Percentiles rank a stretch among this genome's conserved stretches.
phyloP scores from a whole-genome alignment of 768 basidiomycete species.

The Russula ochroleuca region DNA sequence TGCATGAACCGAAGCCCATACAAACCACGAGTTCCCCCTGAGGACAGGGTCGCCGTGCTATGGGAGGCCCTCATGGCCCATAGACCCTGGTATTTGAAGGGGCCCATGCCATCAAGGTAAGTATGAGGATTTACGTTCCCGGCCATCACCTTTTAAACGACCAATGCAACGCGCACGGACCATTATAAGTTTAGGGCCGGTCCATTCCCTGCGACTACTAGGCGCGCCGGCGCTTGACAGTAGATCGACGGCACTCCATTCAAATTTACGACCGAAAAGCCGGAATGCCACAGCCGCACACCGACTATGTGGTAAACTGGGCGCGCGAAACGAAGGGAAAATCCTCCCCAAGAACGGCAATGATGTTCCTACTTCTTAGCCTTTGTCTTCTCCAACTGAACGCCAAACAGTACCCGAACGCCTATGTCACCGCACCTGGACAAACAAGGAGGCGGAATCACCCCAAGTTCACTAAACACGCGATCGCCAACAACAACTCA shows the following conservation, averaged over 20 bases:
- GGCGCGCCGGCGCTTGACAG: no score
- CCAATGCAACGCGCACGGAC: constrained; percentile 25
- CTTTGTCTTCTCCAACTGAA: no score
- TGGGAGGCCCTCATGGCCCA: constrained; percentile 31
- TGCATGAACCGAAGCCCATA: constrained; percentile 69
- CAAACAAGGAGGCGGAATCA: no score
- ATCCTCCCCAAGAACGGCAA: no score
- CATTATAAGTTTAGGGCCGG: constrained; percentile 27
- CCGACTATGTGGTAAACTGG: background rate
- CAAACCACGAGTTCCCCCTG: constrained; percentile 31
- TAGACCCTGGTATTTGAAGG: constrained; percentile 31
- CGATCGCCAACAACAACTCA: no score
- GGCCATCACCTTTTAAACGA: constrained; percentile 13
- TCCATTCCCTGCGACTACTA: background rate
- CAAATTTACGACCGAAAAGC: no score
- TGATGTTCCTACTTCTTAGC: no score
- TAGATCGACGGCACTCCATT: no score
- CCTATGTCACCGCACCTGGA: no score
- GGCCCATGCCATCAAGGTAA: constrained; percentile 33
- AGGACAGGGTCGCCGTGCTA: constrained; percentile 33
- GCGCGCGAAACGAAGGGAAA: background rate
- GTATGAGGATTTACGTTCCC: constrained; percentile 24
- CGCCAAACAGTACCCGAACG: no score
- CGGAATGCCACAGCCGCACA: background rate
- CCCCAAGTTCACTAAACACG: no score